These are phyloP conservation scores for Avicennia marina DNA, from an alignment of 257 asterid genomes.

Conservation along the genomic window DNA sequence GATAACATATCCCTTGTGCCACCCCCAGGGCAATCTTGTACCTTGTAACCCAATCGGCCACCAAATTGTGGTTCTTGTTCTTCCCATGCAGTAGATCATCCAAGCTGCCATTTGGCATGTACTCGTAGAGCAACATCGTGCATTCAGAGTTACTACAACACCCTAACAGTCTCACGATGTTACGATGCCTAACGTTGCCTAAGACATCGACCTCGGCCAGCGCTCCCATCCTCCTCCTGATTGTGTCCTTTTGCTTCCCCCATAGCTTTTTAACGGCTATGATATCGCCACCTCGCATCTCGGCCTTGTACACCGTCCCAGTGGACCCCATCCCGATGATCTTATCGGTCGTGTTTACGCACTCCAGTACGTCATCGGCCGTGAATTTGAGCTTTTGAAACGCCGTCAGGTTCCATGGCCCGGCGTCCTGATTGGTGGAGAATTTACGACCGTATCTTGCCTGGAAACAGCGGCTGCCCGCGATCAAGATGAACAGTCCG, in stretches of 20 bases:
- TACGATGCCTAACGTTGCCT: constrained; percentile 81
- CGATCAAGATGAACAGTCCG: constrained; percentile 54
- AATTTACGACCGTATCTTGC: constrained; percentile 43
- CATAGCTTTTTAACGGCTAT: constrained; percentile 83
- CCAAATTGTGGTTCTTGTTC: constrained; percentile 40
- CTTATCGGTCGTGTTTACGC: constrained; percentile 46
- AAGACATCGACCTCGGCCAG: constrained; percentile 87
- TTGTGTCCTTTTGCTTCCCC: constrained; percentile 69
- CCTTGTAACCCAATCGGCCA: constrained; percentile 55
- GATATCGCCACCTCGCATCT: constrained; percentile 88
- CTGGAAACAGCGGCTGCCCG: constrained; percentile 51
- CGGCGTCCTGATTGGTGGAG: constrained; percentile 32
- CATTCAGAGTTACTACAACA: constrained; percentile 55
- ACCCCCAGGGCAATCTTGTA: constrained; percentile 65
- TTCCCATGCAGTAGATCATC: constrained; percentile 63
- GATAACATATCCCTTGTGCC: constrained; percentile 76
- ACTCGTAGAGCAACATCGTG: constrained; percentile 76
- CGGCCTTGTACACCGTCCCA: constrained; percentile 88
- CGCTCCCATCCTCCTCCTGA: constrained; percentile 54
- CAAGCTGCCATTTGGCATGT: constrained; percentile 91
- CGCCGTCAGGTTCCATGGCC: constrained; percentile 86
- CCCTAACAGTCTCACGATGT: constrained; percentile 65
- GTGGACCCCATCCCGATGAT: constrained; percentile 82
- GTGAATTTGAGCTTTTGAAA: constrained; percentile 78
- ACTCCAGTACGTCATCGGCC: constrained; percentile 68